A percentile compares a stretch with the other conserved stretches of the same genome.
phyloP scores from a whole-genome alignment of 768 basidiomycete species.

The Termitomyces eurrhizus region DNA sequence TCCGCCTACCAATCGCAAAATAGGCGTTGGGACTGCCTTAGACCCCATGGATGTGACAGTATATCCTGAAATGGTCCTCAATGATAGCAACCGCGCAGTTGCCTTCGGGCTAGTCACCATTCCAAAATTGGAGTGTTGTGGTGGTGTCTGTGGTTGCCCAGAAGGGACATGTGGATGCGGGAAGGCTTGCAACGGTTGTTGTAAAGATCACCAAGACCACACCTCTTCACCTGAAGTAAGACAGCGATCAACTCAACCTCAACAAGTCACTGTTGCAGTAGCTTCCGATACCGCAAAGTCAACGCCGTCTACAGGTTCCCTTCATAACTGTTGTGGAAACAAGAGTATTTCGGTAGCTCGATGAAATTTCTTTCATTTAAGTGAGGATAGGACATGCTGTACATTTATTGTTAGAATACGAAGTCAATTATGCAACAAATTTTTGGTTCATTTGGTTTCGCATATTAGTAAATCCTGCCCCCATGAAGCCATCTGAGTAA shows the following conservation, averaged over 20 bases:
- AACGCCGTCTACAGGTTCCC: slow-evolving; percentile 2
- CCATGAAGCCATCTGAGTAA: neutral
- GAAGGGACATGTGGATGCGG: slow-evolving; percentile 51
- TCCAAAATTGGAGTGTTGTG: slow-evolving; percentile 68
- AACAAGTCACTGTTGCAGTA: neutral
- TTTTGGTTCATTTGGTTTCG: neutral
- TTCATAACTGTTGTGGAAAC: slow-evolving; percentile 29
- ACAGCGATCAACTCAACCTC: neutral
- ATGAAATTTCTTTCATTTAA: neutral
- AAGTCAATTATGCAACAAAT: neutral
- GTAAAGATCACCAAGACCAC: slow-evolving; percentile 27
- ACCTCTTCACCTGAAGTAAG: neutral
- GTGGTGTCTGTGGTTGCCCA: slow-evolving; percentile 57
- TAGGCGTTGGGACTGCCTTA: slow-evolving; percentile 31
- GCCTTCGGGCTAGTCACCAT: slow-evolving; percentile 50
- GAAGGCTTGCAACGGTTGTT: slow-evolving; percentile 53
- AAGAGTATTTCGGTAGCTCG: slow-evolving; percentile 6
- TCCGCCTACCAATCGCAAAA: slow-evolving; percentile 42
- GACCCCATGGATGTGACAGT: slow-evolving; percentile 51
- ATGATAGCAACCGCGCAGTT: slow-evolving; percentile 33
- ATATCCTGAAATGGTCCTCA: slow-evolving; percentile 35
- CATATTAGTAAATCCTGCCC: neutral
- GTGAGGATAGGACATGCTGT: neutral
- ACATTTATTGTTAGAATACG: neutral
- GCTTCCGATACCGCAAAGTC: neutral